Percentiles rank a stretch among this genome's conserved stretches.
phyloP scores from a whole-genome alignment of 1,139 yeast species.

The Debaryomyces udenii region DNA sequence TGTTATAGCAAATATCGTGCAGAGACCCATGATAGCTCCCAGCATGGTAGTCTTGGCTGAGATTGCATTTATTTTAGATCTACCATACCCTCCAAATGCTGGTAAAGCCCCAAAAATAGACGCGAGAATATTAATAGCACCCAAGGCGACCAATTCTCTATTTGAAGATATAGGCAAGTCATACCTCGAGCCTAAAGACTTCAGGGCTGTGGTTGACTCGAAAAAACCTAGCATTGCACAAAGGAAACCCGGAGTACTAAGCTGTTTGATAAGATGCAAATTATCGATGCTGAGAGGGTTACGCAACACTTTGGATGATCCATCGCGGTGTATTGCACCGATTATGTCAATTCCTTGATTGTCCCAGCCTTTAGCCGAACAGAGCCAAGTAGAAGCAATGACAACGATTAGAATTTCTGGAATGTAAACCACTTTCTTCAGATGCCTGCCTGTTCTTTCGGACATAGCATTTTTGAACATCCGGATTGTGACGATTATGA shows the following conservation, averaged over 20 bases:
- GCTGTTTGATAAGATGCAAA: constrained; percentile 39
- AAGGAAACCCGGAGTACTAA: constrained; percentile 64
- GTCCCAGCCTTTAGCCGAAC: constrained; percentile 58
- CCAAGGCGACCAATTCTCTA: constrained; percentile 80
- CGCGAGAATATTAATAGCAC: constrained; percentile 69
- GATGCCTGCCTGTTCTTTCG: constrained; percentile 17
- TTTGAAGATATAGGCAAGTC: constrained; percentile 72
- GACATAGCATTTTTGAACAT: constrained; percentile 41
- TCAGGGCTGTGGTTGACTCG: constrained; percentile 92
- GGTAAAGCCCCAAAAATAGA: constrained; percentile 82
- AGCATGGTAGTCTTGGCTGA: constrained; percentile 85
- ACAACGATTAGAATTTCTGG: constrained; percentile 88
- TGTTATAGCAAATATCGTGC: constrained; percentile 67
- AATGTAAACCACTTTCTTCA: constrained; percentile 49
- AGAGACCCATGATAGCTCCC: constrained; percentile 77
- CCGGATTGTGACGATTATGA: constrained; percentile 43
- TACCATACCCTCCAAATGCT: constrained; percentile 94
- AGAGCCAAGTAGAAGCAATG: constrained; percentile 59
- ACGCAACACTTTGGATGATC: constrained; percentile 24
- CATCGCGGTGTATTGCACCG: constrained; percentile 57
- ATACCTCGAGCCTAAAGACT: constrained; percentile 69
- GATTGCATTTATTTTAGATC: constrained; percentile 85
- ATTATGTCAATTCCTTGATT: constrained; percentile 64
- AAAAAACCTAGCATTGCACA: constrained; percentile 90
- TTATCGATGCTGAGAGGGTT: constrained; percentile 36